Evolutionary conservation across 202 grass and related monocot species (phyloP).

Genomic region (Carex arenaria): DNA sequence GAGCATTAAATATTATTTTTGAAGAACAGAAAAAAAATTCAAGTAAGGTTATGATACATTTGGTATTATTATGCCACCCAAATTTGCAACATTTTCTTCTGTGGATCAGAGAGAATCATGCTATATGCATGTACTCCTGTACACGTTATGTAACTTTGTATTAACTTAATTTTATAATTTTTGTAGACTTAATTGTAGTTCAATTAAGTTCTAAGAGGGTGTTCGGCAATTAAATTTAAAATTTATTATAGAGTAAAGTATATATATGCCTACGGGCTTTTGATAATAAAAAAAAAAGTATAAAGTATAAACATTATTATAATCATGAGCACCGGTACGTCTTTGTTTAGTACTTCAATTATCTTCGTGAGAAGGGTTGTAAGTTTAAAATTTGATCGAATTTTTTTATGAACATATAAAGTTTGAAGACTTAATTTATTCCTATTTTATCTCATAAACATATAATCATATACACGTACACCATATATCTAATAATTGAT

Average conservation of each 20-base stretch:
- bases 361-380: no score
- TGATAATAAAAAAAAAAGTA: no score
- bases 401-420: no score
- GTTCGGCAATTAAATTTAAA: no score
- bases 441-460: no score
- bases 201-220: no score
- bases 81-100: background rate
- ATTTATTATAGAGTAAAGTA: no score
- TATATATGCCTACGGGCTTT: no score
- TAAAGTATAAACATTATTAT: no score
- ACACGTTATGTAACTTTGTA: background rate
- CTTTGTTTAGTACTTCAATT: background rate
- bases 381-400: no score
- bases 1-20: slow-evolving; percentile 20
- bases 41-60: background rate
- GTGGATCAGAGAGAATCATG: background rate
- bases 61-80: background rate
- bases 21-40: background rate
- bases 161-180: background rate
- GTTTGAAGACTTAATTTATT: no score
- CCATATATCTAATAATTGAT: background rate
- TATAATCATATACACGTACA: background rate
- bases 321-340: no score
- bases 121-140: background rate
- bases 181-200: background rate